Evolutionary conservation across 495 filamentous ascomycete genomes (phyloP).

Genomic region (Delitschia confertaspora): DNA sequence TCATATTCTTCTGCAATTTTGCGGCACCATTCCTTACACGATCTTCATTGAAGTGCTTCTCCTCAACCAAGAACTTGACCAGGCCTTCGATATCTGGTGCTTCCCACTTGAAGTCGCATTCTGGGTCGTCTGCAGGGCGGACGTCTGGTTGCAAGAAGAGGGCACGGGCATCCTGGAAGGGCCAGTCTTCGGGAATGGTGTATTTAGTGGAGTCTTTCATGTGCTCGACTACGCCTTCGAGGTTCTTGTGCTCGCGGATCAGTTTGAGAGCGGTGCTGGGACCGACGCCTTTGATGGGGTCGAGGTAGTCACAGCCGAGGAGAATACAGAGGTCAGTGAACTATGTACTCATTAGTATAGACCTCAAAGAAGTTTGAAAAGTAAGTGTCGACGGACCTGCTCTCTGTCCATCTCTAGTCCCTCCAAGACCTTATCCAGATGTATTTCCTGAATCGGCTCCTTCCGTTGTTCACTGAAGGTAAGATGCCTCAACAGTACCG

Average conservation of each 20-base stretch:
- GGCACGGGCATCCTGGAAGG: constrained; percentile 80
- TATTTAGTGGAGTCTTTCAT: constrained; percentile 72
- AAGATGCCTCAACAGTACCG: constrained; percentile 82
- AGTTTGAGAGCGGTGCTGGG: constrained; percentile 84
- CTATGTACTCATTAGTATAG: constrained; percentile 36
- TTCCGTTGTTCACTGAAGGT: constrained; percentile 96
- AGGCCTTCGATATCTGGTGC: constrained; percentile 82
- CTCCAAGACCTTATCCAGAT: constrained; percentile 71
- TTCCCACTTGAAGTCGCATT: constrained; percentile 97
- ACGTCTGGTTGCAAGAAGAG: constrained; percentile 89
- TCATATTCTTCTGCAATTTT: constrained; percentile 76
- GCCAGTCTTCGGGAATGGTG: constrained; percentile 84
- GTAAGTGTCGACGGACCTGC: constrained; percentile 46
- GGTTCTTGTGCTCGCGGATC: constrained; percentile 77
- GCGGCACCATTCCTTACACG: constrained; percentile 68
- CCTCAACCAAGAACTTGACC: constrained; percentile 75
- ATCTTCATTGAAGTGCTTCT: constrained; percentile 96
- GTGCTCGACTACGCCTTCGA: constrained; percentile 76
- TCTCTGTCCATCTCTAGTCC: constrained; percentile 78
- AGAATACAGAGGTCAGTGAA: constrained; percentile 98
- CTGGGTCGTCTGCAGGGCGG: constrained; percentile 68
- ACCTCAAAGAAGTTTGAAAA: neutral
- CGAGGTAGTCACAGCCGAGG: constrained; percentile 94
- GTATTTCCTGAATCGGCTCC: constrained; percentile 94
- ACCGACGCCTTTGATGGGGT: constrained; percentile 89